phyloP scores from a whole-genome alignment of 2,329 filamentous ascomycete genomes.

The Ophiostoma montium region DNA sequence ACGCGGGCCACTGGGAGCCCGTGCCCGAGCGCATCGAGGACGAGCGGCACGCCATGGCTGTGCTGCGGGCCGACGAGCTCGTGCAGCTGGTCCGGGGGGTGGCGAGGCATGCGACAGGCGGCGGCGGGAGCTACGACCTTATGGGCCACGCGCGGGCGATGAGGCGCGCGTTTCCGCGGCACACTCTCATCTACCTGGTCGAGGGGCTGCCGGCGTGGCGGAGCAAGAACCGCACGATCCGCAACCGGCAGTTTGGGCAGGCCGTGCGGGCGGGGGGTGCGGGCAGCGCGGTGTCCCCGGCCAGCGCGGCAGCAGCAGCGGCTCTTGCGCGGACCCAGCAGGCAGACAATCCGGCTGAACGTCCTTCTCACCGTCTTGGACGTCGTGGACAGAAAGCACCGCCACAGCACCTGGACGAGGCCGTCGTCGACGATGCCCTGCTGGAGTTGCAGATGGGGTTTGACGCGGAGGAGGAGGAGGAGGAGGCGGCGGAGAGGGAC shows the following conservation, averaged over 20 bases:
- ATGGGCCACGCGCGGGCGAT: slow-evolving; percentile 44
- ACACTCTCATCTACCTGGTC: slow-evolving; percentile 53
- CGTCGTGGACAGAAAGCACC: slow-evolving; percentile 26
- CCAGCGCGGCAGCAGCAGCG: slow-evolving; percentile 7
- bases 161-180: slow-evolving; percentile 35
- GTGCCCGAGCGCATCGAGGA: slow-evolving; percentile 33
- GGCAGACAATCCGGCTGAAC: no score
- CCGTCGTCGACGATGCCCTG: slow-evolving; percentile 55
- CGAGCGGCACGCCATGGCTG: slow-evolving; percentile 48
- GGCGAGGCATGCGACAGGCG: slow-evolving; percentile 20
- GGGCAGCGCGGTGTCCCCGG: neutral
- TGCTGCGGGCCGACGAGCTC: slow-evolving; percentile 51
- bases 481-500: neutral
- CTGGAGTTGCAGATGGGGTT: slow-evolving; percentile 52
- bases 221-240: slow-evolving; percentile 51
- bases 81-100: slow-evolving; percentile 39
- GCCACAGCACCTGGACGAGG: slow-evolving; percentile 46
- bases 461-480: neutral
- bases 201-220: slow-evolving; percentile 54
- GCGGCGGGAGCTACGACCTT: slow-evolving; percentile 28
- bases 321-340: neutral
- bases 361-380: slow-evolving; percentile 11
- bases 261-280: slow-evolving; percentile 34
- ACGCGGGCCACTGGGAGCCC: slow-evolving; percentile 51
- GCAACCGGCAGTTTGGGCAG: slow-evolving; percentile 54